These are phyloP conservation scores for Serendipita sp. DNA, from an alignment of 768 basidiomycete genomes.

Conservation along the genomic window DNA sequence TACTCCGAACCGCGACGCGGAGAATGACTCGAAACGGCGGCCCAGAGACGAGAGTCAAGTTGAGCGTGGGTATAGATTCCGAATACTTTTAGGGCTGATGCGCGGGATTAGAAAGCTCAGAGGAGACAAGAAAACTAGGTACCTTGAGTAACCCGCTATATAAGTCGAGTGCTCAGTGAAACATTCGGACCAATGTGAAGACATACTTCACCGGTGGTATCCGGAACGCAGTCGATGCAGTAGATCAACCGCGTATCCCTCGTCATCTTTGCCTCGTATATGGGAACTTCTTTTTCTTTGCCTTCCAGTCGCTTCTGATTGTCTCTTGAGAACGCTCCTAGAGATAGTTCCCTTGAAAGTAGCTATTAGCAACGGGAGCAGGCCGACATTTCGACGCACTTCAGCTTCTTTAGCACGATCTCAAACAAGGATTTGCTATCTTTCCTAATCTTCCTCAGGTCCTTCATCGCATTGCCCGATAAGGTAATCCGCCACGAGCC, in stretches of 20 bases:
- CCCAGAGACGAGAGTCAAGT: constrained; percentile 30
- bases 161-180: constrained; percentile 4
- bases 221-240: constrained; percentile 30
- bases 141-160: constrained; percentile 1
- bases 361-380: too few species aligned
- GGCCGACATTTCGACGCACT: constrained; percentile 21
- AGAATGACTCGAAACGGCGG: constrained; percentile 26
- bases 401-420: constrained; percentile 52
- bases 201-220: constrained; percentile 19
- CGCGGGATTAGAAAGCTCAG: constrained; percentile 14
- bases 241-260: constrained; percentile 36
- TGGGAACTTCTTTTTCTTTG: constrained; percentile 29
- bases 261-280: constrained; percentile 55
- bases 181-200: constrained; percentile 13
- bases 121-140: constrained; percentile 19
- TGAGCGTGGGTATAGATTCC: constrained; percentile 35
- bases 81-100: constrained; percentile 30
- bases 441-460: constrained; percentile 31
- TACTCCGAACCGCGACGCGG: constrained; percentile 35
- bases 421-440: constrained; percentile 30
- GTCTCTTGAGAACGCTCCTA: constrained; percentile 48
- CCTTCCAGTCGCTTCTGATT: constrained; percentile 47
- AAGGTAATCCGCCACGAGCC: constrained; percentile 50
- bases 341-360: constrained; percentile 40
- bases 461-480: constrained; percentile 30